Conservation (phyloP, 1,284 basidiomycete species). For the Sanguinoderma infundibulare region DNA sequence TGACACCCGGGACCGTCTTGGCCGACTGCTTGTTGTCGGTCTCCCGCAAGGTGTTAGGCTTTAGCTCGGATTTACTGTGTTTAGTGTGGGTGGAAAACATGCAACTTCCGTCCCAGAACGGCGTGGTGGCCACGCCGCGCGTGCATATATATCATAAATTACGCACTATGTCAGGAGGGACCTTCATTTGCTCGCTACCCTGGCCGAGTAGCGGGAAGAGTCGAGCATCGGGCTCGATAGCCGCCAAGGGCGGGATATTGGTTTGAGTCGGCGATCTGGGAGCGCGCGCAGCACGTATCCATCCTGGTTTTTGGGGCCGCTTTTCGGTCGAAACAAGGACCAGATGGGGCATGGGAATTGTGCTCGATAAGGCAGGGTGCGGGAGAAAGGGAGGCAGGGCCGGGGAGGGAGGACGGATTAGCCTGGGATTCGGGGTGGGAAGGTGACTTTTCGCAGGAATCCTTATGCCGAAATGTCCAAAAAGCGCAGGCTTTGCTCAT, state of each 20-base stretch:
- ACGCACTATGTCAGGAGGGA: conserved; percentile 14
- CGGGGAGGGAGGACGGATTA: conserved; percentile 13
- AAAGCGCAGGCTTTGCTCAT: conserved; percentile 44
- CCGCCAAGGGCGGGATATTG: conserved; percentile 25
- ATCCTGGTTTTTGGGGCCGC: conserved; percentile 5
- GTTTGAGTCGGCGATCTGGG: conserved; percentile 25
- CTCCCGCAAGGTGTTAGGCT: conserved; percentile 5
- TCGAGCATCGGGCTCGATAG: conserved; percentile 20
- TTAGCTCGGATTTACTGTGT: conserved; percentile 14
- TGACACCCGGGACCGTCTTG: conserved; percentile 9
- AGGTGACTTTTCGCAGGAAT: conserved; percentile 24
- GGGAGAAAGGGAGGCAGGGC: conserved; percentile 16
- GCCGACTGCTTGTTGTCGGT: conserved; percentile 5
- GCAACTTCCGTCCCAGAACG: conserved; percentile 19
- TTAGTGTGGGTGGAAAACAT: conserved; percentile 17
- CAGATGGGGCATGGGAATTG: conserved; percentile 15
- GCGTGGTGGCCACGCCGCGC: conserved; percentile 20
- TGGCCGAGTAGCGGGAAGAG: conserved; percentile 1
- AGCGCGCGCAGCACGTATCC: conserved; percentile 14
- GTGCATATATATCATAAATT: conserved; percentile 25
- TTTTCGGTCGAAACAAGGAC: conserved; percentile 13
- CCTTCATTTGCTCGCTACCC: neutral
- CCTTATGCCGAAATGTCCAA: conserved; percentile 32
- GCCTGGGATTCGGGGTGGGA: conserved; percentile 22
- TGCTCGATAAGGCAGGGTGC: conserved; percentile 14